Base-by-base conservation (phyloP, 2,329 filamentous ascomycete genomes). In the Clarireedia paspali region DNA sequence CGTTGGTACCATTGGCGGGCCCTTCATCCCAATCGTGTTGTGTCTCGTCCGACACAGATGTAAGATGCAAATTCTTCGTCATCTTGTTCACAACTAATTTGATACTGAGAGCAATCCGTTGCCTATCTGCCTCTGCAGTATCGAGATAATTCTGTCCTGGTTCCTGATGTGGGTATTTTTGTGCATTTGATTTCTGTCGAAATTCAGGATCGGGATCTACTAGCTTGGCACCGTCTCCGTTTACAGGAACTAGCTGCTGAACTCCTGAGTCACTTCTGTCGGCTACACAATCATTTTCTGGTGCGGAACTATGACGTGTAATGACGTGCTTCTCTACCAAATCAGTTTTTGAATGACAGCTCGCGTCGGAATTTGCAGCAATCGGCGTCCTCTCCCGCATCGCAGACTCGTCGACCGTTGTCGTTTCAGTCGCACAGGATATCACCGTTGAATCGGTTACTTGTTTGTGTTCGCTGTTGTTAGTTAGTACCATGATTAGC, bases 41-140 rank as follows among this genome's bases (percentile, higher is more conserved):
- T 3, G 9, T 23, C 20, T 50, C 55, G 26, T 59, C 57, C 14
- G 39, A 55, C 17, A 14, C 30, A 5, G 48, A 26, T 27, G 39
- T 39, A 14, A 24, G 12, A 39, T 61, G 57, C 23, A 55, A 58
- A 30, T 64, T 64, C 36, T 60, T 60, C 12, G 60, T 63, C 60
- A 64, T 64, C 48, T 50, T 63, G 10, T 59, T 59, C 15, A 63
- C 56, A 9, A 60, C 62, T 34, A 56, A 27, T 54, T 55, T 59
- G 23, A 66, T 62, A 20, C 45, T 60, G 34, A 51, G 48, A n/a
- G 54, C 47, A 49, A 62, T 56, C 23, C 34, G 30, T 26, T 48
- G 27, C n/a, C 39, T 45, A 20, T 54, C 52, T 24, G 34, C 23
- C 20, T 54, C 45, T 1, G 36, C 23, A 3, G 10, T 7, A 14